phyloP scores from a whole-genome alignment of 192 early-diverging fungal genomes.

The Spizellomyces sp. region DNA sequence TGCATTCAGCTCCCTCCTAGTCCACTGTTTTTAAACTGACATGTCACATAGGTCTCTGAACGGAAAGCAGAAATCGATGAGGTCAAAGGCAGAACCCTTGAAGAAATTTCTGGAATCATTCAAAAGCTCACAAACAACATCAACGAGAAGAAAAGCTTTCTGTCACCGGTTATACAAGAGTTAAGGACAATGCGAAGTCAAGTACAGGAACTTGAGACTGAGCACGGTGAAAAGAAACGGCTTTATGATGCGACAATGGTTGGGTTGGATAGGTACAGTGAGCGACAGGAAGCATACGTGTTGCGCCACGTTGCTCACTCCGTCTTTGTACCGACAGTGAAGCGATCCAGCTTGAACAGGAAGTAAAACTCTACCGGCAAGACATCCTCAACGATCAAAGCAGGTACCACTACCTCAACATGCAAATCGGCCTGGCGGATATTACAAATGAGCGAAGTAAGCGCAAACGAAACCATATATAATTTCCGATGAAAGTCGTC shows the following conservation, averaged over 20 bases:
- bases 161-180: slow-evolving; percentile 60
- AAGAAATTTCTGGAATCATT: slow-evolving; percentile 58
- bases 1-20: not conserved
- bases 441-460: slow-evolving; percentile 55
- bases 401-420: slow-evolving; percentile 51
- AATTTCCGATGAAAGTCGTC: not conserved
- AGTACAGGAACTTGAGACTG: slow-evolving; percentile 51
- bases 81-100: slow-evolving; percentile 55
- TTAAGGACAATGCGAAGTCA: slow-evolving; percentile 46
- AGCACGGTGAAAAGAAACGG: slow-evolving; percentile 58
- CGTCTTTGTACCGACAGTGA: slow-evolving; percentile 36
- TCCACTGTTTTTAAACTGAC: too few species aligned
- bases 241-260: slow-evolving; percentile 56
- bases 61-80: slow-evolving; percentile 59
- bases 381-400: slow-evolving; percentile 56
- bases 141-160: slow-evolving; percentile 55
- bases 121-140: slow-evolving; percentile 49
- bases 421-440: slow-evolving; percentile 39
- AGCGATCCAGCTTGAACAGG: slow-evolving; percentile 40
- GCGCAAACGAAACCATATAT: not conserved
- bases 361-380: slow-evolving; percentile 45
- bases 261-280: slow-evolving; percentile 53
- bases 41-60: slow-evolving; percentile 47
- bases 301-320: too few species aligned
- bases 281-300: not conserved